Evolutionary conservation across 2,329 filamentous ascomycete genomes (phyloP).

Genomic region (Bipolaris cookei): DNA sequence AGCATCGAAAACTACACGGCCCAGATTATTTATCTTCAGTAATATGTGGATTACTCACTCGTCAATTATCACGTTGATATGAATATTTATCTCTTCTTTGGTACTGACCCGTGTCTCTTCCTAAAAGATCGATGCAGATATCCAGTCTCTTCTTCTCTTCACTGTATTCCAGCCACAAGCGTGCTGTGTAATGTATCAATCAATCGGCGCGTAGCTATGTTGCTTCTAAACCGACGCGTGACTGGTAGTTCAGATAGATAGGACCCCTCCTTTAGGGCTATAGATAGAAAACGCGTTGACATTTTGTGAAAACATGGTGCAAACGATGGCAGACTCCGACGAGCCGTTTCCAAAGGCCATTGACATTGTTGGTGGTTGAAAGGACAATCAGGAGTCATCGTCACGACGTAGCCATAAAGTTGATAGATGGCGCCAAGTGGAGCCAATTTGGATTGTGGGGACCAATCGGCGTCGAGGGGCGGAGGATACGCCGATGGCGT

Average conservation of each 20-base stretch:
- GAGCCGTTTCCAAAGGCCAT: slow-evolving; percentile 30
- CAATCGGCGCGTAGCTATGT: slow-evolving; percentile 36
- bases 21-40: background rate
- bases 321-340: slow-evolving; percentile 31
- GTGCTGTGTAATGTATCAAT: slow-evolving; percentile 15
- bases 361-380: slow-evolving; percentile 40
- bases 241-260: slow-evolving; percentile 50
- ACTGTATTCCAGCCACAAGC: background rate
- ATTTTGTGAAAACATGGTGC: slow-evolving; percentile 32
- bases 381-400: slow-evolving; percentile 37
- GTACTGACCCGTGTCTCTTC: background rate
- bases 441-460: slow-evolving; percentile 18
- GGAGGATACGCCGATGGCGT: slow-evolving; percentile 20
- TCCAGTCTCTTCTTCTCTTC: background rate
- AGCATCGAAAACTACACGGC: background rate
- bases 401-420: slow-evolving; percentile 10
- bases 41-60: slow-evolving; percentile 9
- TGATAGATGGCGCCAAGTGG: slow-evolving; percentile 26
- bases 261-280: slow-evolving; percentile 64
- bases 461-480: slow-evolving; percentile 27
- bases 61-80: slow-evolving; percentile 7
- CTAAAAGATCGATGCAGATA: background rate
- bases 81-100: background rate
- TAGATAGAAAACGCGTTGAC: slow-evolving; percentile 43
- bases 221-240: slow-evolving; percentile 37